Evolutionary conservation across 495 filamentous ascomycete species (phyloP).

Genomic region (Lepidopterella palustris): DNA sequence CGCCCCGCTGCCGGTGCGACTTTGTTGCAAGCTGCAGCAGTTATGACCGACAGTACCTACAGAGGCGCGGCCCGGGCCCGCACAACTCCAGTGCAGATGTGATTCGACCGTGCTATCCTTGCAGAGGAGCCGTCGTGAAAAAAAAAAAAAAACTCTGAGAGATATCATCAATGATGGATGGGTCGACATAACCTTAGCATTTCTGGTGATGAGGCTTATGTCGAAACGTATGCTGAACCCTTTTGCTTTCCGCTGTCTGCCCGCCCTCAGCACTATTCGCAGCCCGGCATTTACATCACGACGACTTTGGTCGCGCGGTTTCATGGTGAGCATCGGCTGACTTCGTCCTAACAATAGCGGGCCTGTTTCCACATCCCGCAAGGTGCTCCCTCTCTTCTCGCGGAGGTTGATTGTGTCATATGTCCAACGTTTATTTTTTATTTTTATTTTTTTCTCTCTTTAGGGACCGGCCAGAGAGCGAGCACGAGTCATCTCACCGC

Average conservation of each 20-base stretch:
- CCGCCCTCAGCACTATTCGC: slow-evolving; percentile 15
- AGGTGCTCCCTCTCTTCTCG: slow-evolving; percentile 8
- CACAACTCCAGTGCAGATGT: not conserved
- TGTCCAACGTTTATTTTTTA: slow-evolving; percentile 27
- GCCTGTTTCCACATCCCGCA: slow-evolving; percentile 9
- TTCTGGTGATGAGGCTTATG: not conserved
- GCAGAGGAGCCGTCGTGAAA: not conserved
- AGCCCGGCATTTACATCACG: not conserved
- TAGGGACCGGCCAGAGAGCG: not conserved
- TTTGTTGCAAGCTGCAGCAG: not conserved
- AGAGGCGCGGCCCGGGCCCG: not conserved
- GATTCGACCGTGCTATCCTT: slow-evolving; percentile 19
- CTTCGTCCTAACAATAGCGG: not conserved
- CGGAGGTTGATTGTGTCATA: slow-evolving; percentile 17
- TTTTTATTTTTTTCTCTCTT: slow-evolving; percentile 1
- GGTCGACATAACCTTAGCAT: no score
- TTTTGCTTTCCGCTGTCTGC: not conserved
- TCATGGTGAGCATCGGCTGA: not conserved
- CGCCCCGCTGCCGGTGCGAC: not conserved
- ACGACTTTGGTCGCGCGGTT: not conserved
- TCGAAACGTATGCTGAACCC: not conserved
- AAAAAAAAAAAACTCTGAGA: slow-evolving; percentile 15
- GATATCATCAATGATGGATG: slow-evolving; percentile 4
- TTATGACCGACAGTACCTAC: not conserved
- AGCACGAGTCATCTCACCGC: slow-evolving; percentile 29